Conservation (phyloP, 2,329 filamentous ascomycete species). For the Monosporascus sp. region DNA sequence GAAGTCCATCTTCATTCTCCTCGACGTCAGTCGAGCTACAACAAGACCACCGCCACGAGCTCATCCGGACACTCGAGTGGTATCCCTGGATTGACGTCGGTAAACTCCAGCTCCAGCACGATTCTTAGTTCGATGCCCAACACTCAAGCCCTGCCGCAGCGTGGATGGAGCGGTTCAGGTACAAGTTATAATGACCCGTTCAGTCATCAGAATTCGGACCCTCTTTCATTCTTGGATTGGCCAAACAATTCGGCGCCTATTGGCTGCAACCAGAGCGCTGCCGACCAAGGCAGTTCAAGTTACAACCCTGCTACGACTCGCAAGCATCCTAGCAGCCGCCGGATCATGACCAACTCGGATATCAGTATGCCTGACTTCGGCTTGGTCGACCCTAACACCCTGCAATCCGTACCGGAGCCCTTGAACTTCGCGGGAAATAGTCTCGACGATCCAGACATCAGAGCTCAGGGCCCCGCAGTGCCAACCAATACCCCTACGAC, state of each 20-base stretch:
- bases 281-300: slow-evolving; percentile 12
- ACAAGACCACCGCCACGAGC: slow-evolving; percentile 9
- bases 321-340: slow-evolving; percentile 18
- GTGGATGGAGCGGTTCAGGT: slow-evolving; percentile 10
- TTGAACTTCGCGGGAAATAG: slow-evolving; percentile 24
- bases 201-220: slow-evolving; percentile 17
- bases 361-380: slow-evolving; percentile 38
- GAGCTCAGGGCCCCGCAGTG: slow-evolving; percentile 27
- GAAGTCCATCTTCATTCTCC: slow-evolving; percentile 63
- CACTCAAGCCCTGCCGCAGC: slow-evolving; percentile 22
- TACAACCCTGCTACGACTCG: slow-evolving; percentile 10
- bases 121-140: slow-evolving; percentile 23
- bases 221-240: slow-evolving; percentile 25
- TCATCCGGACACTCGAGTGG: slow-evolving; percentile 12
- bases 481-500: slow-evolving; percentile 39
- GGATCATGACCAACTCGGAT: slow-evolving; percentile 30
- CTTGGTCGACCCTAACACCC: slow-evolving; percentile 11
- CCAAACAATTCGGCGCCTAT: slow-evolving; percentile 13
- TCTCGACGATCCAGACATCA: slow-evolving; percentile 29
- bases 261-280: slow-evolving; percentile 11
- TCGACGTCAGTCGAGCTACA: slow-evolving; percentile 29
- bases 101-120: slow-evolving; percentile 7
- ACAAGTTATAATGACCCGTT: slow-evolving; percentile 21
- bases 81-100: slow-evolving; percentile 13
- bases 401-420: slow-evolving; percentile 15